phyloP scores from a whole-genome alignment of 176 grass and related monocot genomes.

The Chloris gayana region DNA sequence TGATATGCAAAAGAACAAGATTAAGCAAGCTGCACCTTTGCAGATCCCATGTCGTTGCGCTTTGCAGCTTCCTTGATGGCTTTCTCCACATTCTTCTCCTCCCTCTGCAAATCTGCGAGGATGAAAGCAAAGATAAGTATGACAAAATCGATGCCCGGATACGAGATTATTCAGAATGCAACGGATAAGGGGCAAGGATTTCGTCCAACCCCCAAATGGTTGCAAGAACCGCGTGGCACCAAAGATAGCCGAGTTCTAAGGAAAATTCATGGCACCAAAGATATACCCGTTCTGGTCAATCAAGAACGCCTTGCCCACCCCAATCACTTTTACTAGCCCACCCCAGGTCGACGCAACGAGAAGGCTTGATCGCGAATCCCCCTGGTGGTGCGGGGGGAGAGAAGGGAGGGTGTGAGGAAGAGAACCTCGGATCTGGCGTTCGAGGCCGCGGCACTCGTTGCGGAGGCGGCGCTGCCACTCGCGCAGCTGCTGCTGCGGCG shows the following conservation, averaged over 20 bases:
- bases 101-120: conserved; percentile 75
- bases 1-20: background rate
- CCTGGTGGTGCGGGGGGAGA: background rate
- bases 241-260: background rate
- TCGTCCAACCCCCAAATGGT: background rate
- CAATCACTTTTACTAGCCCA: background rate
- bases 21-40: conserved; percentile 53
- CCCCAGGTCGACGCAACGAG: background rate
- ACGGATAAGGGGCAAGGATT: background rate
- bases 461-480: conserved; percentile 97
- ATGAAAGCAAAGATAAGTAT: conserved; percentile 2
- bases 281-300: background rate
- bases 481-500: conserved; percentile 79
- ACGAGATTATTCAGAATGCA: background rate
- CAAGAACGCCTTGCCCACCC: background rate
- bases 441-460: conserved; percentile 75
- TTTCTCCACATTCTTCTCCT: conserved; percentile 94
- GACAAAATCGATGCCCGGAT: background rate
- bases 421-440: conserved; percentile 90
- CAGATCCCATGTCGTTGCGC: conserved; percentile 91
- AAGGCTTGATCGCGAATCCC: background rate
- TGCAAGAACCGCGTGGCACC: background rate
- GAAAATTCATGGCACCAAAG: background rate
- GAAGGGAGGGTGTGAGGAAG: background rate
- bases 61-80: conserved; percentile 86